Percentiles rank a stretch among this genome's conserved stretches.
Conservation (phyloP, 208 protist genomes). For the Leishmania major region DNA sequence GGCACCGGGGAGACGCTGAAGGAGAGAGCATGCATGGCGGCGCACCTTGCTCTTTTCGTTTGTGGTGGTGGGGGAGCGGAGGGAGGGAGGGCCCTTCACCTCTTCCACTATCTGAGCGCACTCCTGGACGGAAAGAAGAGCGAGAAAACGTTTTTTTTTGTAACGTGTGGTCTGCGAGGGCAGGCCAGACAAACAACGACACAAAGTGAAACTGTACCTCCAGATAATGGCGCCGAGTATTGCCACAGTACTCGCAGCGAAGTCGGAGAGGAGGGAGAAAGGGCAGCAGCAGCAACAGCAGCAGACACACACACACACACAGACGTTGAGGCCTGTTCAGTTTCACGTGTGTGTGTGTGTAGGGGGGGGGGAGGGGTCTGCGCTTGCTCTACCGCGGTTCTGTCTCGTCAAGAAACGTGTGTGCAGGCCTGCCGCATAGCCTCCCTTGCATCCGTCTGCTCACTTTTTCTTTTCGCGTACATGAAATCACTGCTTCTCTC, state of each 20-base stretch:
- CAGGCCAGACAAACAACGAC: not conserved
- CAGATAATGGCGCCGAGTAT: not conserved
- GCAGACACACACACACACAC: not conserved
- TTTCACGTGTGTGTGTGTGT: not conserved
- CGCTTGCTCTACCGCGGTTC: not conserved
- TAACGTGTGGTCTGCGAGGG: not conserved
- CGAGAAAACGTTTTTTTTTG: not conserved
- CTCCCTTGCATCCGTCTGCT: not conserved
- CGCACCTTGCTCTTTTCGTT: not conserved
- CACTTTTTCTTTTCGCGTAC: not conserved
- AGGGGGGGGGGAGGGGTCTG: not conserved
- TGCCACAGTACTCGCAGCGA: not conserved
- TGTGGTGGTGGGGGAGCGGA: not conserved
- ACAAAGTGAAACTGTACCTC: not conserved
- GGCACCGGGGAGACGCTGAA: not conserved
- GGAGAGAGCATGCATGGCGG: not conserved
- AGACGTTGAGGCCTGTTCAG: not conserved
- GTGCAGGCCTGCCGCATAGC: not conserved
- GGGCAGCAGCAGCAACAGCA: not conserved
- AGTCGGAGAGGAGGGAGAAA: not conserved
- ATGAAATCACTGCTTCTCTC: not conserved
- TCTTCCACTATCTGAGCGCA: not conserved
- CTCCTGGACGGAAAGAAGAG: not conserved
- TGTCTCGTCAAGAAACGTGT: not conserved
- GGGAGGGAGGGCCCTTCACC: not conserved